phyloP scores from a whole-genome alignment of 2,329 filamentous ascomycete species.

The Ophiocordyceps camponoti-floridani region DNA sequence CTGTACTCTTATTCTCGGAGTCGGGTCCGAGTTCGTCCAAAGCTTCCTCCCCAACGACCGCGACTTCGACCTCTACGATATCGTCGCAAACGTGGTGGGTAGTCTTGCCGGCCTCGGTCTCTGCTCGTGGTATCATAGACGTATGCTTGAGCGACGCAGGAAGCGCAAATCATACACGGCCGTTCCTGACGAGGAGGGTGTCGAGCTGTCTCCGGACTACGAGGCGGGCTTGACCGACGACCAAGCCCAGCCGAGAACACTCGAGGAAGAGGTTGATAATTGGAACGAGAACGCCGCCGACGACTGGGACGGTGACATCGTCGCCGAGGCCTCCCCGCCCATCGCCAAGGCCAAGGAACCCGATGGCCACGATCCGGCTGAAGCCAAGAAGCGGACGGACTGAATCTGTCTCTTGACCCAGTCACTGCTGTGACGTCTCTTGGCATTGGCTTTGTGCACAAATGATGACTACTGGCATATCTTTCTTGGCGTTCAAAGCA shows the following conservation, averaged over 20 bases:
- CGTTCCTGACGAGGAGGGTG: constrained; percentile 44
- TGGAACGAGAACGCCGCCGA: constrained; percentile 73
- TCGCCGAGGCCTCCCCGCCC: constrained; percentile 6
- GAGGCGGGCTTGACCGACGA: constrained; percentile 43
- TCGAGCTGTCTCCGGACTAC: constrained; percentile 62
- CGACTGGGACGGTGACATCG: constrained; percentile 37
- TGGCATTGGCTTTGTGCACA: neutral
- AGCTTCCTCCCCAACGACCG: constrained; percentile 56
- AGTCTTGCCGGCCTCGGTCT: constrained; percentile 53
- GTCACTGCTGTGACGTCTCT: neutral
- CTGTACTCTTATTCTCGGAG: constrained; percentile 53
- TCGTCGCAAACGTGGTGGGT: constrained; percentile 73
- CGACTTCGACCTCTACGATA: constrained; percentile 61
- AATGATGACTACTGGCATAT: neutral
- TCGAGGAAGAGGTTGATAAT: constrained; percentile 78
- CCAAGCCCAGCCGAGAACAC: constrained; percentile 13
- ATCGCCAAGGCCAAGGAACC: constrained; percentile 5
- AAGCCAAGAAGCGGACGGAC: constrained; percentile 15
- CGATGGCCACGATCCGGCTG: constrained; percentile 11
- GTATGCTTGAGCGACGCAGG: constrained; percentile 81
- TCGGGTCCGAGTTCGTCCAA: constrained; percentile 64
- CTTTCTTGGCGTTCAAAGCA: neutral
- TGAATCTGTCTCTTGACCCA: constrained; percentile 4
- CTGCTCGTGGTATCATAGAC: constrained; percentile 83
- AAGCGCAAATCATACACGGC: constrained; percentile 53